phyloP scores from a whole-genome alignment of 768 basidiomycete species.

The Boletus barrowsii region DNA sequence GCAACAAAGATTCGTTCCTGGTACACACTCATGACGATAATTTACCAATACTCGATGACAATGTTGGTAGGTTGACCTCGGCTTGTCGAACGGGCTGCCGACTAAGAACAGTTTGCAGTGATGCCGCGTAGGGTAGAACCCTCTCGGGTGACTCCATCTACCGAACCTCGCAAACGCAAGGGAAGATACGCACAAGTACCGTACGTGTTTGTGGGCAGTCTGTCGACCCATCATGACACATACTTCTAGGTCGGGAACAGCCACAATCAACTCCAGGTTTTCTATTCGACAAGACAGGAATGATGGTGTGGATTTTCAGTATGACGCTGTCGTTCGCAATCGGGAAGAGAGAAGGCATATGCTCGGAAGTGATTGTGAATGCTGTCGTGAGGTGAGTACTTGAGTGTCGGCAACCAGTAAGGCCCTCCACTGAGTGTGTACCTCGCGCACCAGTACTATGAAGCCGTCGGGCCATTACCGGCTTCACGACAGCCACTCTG shows the following conservation, averaged over 20 bases:
- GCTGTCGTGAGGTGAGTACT: slow-evolving; percentile 62
- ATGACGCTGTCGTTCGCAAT: slow-evolving; percentile 71
- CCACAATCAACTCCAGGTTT: slow-evolving; percentile 61
- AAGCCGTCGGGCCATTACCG: slow-evolving; percentile 71
- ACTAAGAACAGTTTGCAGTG: slow-evolving; percentile 10
- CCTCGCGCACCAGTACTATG: slow-evolving; percentile 60
- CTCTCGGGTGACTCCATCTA: slow-evolving; percentile 6
- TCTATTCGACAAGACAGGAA: slow-evolving; percentile 67
- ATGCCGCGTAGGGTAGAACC: slow-evolving; percentile 9
- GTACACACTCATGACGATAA: background rate
- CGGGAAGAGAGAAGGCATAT: slow-evolving; percentile 61
- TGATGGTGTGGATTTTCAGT: slow-evolving; percentile 62
- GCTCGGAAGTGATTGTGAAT: slow-evolving; percentile 78
- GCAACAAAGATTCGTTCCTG: slow-evolving; percentile 12
- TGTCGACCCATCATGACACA: background rate
- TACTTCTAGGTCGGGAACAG: slow-evolving; percentile 25
- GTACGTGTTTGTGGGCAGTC: slow-evolving; percentile 25
- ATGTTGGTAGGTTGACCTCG: slow-evolving; percentile 12
- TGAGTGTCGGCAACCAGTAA: too few species aligned
- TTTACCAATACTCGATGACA: background rate
- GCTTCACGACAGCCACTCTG: slow-evolving; percentile 69
- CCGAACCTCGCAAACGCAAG: slow-evolving; percentile 45
- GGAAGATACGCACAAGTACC: slow-evolving; percentile 53
- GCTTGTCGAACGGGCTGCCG: background rate
- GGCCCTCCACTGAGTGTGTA: background rate